Evolutionary conservation across 2,329 filamentous ascomycete species (phyloP).

Genomic region (Torrubiellomyces zombiae): DNA sequence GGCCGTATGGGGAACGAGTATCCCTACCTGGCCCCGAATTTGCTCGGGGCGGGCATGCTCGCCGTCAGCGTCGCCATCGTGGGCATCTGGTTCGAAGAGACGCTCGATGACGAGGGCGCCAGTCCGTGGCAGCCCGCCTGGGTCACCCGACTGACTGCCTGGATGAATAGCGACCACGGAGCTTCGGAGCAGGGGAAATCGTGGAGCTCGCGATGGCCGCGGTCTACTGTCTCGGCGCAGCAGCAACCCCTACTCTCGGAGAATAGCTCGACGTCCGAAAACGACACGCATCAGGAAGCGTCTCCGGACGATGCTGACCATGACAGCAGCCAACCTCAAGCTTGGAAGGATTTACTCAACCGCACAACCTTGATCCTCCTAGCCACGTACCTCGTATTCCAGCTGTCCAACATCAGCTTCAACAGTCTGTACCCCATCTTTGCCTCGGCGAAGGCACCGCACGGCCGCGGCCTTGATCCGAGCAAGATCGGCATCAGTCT

Average conservation of each 20-base stretch:
- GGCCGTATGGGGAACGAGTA: slow-evolving; percentile 43
- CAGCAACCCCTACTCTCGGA: slow-evolving; percentile 14
- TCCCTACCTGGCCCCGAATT: slow-evolving; percentile 74
- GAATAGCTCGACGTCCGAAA: slow-evolving; percentile 8
- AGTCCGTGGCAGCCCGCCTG: slow-evolving; percentile 16
- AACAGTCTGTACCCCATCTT: slow-evolving; percentile 94
- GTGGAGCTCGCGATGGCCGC: slow-evolving; percentile 23
- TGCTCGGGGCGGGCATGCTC: slow-evolving; percentile 59
- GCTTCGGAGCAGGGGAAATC: slow-evolving; percentile 13
- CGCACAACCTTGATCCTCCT: slow-evolving; percentile 70
- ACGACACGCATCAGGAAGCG: slow-evolving; percentile 5
- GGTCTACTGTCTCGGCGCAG: slow-evolving; percentile 7
- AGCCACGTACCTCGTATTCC: slow-evolving; percentile 78
- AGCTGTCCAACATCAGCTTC: slow-evolving; percentile 85
- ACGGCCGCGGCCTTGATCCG: slow-evolving; percentile 59
- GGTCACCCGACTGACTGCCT: slow-evolving; percentile 14
- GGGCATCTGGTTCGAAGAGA: slow-evolving; percentile 75
- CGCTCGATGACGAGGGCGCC: slow-evolving; percentile 22
- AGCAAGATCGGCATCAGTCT: slow-evolving; percentile 72
- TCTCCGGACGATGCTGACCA: slow-evolving; percentile 9
- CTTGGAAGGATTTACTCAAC: slow-evolving; percentile 48
- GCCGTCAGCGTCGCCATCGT: slow-evolving; percentile 56
- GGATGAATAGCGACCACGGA: slow-evolving; percentile 9
- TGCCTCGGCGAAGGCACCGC: slow-evolving; percentile 55
- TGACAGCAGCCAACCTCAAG: slow-evolving; percentile 17